Evolutionary conservation across 2,329 filamentous ascomycete species (phyloP), one percentile per base, ranked within the genome.

Genomic region (Trichoderma semiorbis): DNA sequence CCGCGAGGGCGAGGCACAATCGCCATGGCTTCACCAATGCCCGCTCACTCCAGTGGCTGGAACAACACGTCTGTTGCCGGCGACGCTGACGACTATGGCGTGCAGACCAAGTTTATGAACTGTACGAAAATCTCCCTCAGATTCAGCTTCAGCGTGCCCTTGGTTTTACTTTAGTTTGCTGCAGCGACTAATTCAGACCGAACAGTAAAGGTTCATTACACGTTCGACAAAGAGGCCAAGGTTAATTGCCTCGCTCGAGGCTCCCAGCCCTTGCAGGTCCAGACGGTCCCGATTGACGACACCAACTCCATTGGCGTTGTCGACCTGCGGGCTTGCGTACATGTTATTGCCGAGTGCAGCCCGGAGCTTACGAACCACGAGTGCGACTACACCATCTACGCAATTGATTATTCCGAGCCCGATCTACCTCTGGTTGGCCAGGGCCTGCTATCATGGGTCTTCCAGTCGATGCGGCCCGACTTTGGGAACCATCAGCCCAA

Each of bases 371-470:
- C 77, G 10, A 89, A 78, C 85, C 92, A 85, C 79, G 92, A 83
- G 83, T 83, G 89, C 81, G 95, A 99, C 83, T 99, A 96, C 83
- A 96, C 94, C n/a, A 91, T 99, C 71, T 99, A 99, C 82, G 94
- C 95, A 34, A 93, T 94, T 84, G 96, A 99, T 81, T 98, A 95
- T 81, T 98, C 96, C 14, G 96, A 99, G 82, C 93, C 93, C 74
- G 95, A 98, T 78, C 93, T 91, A 21, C 96, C 97, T 68, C 87
- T 98, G 70, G 95, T 98, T 28, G 96, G 96, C 26, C 95, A 99
- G 81, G 96, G 97, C 68, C 93, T 98, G 90, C 86, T 99, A 24
- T 98, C 96, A 47, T 92, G 92, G 88, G 90, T 91, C 26, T 85
- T 98, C 60, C 89, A 79, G 78, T 79, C 81, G 3, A 78, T 83